These are phyloP conservation scores for Dothistroma pini DNA, from an alignment of 2,329 filamentous ascomycete genomes.

Conservation along the genomic window DNA sequence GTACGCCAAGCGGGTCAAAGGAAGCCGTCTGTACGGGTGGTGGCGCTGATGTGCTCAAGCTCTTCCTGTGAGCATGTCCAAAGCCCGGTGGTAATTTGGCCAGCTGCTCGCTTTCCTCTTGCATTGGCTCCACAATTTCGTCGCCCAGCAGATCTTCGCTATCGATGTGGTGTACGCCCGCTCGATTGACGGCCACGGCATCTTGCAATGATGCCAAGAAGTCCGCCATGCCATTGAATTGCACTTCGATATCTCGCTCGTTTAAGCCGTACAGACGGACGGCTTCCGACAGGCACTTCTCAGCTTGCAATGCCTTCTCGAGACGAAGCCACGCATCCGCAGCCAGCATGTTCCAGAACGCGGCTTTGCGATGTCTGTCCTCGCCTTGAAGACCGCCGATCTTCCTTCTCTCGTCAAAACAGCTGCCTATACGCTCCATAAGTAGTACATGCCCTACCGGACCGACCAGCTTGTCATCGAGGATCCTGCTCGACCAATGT, in stretches of 20 bases:
- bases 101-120: constrained; percentile 37
- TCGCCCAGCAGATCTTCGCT: constrained; percentile 30
- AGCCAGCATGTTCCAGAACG: constrained; percentile 80
- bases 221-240: constrained; percentile 51
- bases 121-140: constrained; percentile 30
- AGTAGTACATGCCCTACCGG: constrained; percentile 74
- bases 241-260: constrained; percentile 9
- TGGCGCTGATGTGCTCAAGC: constrained; percentile 36
- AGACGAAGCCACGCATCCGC: constrained; percentile 80
- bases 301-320: constrained; percentile 72
- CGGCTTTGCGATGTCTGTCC: constrained; percentile 74
- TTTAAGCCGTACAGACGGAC: constrained; percentile 46
- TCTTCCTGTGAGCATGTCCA: constrained; percentile 42
- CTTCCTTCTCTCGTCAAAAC: constrained; percentile 69
- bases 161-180: constrained; percentile 36
- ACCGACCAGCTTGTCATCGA: constrained; percentile 75
- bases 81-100: constrained; percentile 16
- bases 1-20: constrained; percentile 34
- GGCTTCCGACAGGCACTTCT: constrained; percentile 71
- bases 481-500: constrained; percentile 73
- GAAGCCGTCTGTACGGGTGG: constrained; percentile 18
- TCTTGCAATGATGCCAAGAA: constrained; percentile 68
- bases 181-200: constrained; percentile 49
- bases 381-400: constrained; percentile 66
- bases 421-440: constrained; percentile 80